Evolutionary conservation across 202 grass and related monocot species (phyloP).

Genomic region (Elaeis oleifera): DNA sequence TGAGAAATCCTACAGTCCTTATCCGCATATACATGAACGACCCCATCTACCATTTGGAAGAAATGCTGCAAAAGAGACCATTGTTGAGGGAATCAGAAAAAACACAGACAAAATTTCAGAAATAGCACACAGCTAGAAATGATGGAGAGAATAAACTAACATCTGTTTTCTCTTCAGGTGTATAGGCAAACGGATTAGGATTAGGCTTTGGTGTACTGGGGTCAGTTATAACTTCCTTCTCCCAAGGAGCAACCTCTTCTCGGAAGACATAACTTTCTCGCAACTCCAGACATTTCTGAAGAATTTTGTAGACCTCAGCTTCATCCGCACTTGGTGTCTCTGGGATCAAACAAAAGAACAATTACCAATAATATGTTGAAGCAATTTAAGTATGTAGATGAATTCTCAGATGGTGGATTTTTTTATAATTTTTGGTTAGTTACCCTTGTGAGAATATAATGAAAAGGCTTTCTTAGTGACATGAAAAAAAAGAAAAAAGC

Average conservation of each 20-base stretch:
- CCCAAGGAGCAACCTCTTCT: constrained; percentile 91
- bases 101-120: no score
- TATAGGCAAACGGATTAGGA: constrained; percentile 62
- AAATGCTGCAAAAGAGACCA: constrained; percentile 48
- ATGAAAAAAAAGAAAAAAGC: no score
- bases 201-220: constrained; percentile 92
- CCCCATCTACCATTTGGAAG: constrained; percentile 88
- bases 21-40: constrained; percentile 74
- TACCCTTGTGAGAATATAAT: no score
- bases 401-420: no score
- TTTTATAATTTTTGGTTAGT: no score
- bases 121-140: background rate
- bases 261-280: constrained; percentile 75
- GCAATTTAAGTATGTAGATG: background rate
- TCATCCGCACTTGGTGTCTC: constrained; percentile 75
- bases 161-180: constrained; percentile 58
- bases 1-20: constrained; percentile 59
- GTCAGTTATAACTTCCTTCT: constrained; percentile 93
- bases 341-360: constrained; percentile 25
- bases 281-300: constrained; percentile 85
- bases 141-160: constrained; percentile 28
- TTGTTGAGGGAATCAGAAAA: no score
- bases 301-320: constrained; percentile 74
- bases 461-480: no score
- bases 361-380: background rate